Evolutionary conservation across 257 asterid genomes (phyloP).

Genomic region (Ligustrum vulgare): DNA sequence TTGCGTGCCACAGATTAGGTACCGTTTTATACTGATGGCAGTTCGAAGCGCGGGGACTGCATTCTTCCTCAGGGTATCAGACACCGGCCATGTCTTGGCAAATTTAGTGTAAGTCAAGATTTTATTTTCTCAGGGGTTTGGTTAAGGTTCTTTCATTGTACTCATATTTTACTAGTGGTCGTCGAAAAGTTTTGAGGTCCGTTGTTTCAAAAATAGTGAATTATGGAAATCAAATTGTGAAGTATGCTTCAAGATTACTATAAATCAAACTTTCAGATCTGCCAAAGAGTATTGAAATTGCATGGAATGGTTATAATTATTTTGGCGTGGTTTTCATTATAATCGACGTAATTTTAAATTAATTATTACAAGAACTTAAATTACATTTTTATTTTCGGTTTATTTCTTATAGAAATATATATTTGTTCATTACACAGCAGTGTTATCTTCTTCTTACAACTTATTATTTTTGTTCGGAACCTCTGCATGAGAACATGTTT

Average conservation of each 20-base stretch:
- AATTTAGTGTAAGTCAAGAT: slow-evolving; percentile 24
- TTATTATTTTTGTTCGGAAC: too few relatives aligned
- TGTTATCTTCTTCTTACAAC: too few relatives aligned
- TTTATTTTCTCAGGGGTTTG: slow-evolving; percentile 33
- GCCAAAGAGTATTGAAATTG: background rate
- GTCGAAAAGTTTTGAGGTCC: slow-evolving; percentile 23
- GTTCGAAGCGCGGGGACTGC: slow-evolving; percentile 16
- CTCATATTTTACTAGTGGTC: slow-evolving; percentile 36
- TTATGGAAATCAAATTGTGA: slow-evolving; percentile 4
- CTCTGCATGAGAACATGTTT: too few relatives aligned
- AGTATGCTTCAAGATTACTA: background rate
- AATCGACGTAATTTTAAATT: too few relatives aligned
- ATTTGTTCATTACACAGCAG: too few relatives aligned
- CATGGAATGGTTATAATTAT: too few relatives aligned
- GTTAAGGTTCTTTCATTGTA: slow-evolving; percentile 32
- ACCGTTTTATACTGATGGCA: slow-evolving; percentile 26
- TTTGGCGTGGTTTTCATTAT: too few relatives aligned
- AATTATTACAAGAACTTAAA: too few relatives aligned
- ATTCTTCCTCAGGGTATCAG: slow-evolving; percentile 24
- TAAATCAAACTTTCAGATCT: background rate
- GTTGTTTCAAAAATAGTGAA: slow-evolving; percentile 31
- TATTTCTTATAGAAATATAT: too few relatives aligned
- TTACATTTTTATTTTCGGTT: too few relatives aligned
- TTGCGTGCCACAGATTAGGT: slow-evolving; percentile 31
- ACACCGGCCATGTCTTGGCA: too few relatives aligned